A percentile compares a stretch with the other conserved stretches of the same genome.
Conservation (phyloP, 352 stramenopile genomes). For the Phytophthora sansomeana region DNA sequence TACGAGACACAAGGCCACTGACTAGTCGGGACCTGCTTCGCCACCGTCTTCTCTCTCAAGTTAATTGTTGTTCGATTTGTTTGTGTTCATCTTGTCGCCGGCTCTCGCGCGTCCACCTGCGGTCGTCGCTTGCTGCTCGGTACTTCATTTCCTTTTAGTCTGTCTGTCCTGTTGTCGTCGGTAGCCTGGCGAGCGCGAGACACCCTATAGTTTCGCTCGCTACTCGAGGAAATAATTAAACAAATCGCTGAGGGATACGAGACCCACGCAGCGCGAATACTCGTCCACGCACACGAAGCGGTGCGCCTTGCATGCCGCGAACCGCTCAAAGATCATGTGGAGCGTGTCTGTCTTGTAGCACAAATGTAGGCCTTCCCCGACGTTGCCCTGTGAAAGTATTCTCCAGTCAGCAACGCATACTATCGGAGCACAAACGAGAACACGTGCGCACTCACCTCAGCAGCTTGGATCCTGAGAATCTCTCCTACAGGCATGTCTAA, state of each 20-base stretch:
- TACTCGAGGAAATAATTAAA: slow-evolving; percentile 93
- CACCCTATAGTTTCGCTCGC: slow-evolving; percentile 33
- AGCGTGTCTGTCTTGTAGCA: slow-evolving; percentile 91
- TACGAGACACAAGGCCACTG: not conserved
- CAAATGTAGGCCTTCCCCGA: slow-evolving; percentile 83
- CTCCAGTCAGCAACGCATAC: slow-evolving; percentile 8
- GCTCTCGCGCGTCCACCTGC: slow-evolving; percentile 17
- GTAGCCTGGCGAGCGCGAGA: slow-evolving; percentile 25
- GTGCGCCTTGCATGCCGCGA: slow-evolving; percentile 87
- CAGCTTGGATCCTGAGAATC: slow-evolving; percentile 87
- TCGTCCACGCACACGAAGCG: slow-evolving; percentile 89
- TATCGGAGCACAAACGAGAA: not conserved
- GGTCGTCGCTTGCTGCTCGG: slow-evolving; percentile 26
- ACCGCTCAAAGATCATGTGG: slow-evolving; percentile 92
- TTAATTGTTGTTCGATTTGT: slow-evolving; percentile 45
- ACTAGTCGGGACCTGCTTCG: not conserved
- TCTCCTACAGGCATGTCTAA: slow-evolving; percentile 91
- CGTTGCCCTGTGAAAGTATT: slow-evolving; percentile 62
- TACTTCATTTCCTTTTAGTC: slow-evolving; percentile 33
- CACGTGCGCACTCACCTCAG: slow-evolving; percentile 58
- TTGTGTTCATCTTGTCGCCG: slow-evolving; percentile 36
- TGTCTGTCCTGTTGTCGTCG: slow-evolving; percentile 15
- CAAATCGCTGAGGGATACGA: slow-evolving; percentile 90
- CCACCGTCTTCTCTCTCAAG: slow-evolving; percentile 26
- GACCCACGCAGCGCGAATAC: slow-evolving; percentile 80